Base-by-base conservation (phyloP, 2,329 filamentous ascomycete species). In the Bipolaris zeicola region DNA sequence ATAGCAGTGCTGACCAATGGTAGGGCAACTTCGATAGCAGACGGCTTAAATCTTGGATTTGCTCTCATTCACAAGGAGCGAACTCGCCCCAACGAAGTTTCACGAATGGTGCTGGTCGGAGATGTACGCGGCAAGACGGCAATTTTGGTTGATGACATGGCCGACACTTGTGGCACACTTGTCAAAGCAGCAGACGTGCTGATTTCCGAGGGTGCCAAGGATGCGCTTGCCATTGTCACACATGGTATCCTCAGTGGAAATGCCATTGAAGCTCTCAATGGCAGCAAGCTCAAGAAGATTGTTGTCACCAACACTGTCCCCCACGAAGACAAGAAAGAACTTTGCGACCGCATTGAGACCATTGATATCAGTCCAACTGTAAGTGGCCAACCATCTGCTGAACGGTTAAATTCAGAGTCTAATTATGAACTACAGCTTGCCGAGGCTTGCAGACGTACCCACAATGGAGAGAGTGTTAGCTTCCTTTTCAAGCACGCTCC, bases 61-160 rank as follows among this genome's bases (percentile, higher is more conserved):
- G 94, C 94, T 7, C 86, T 98, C 52, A 98, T 98, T 67, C 93
- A 97, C 84, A 97, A 98, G 81, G 94, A 97, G 79, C 90, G 93
- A 55, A 90, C 92, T 5, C 87, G 91, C n/a, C 88, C 88, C 10
- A 96, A 96, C 70, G 92, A 96, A 72, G 92, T 96, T 59, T 92
- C 90, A 8, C 89, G 91, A 69, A 96, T 96, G 92, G 91, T 92
- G 0, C 88, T 99, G n/a, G 94, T 98, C 48, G 95, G 95, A 65
- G 92, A 96, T 64, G 95, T 98, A 44, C 85, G 87, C 65, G 90
- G 91, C 79, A 95, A 95, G 80, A 88, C 94, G 28, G 94, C 94
- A 58, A 97, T 99, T 72, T 87, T 99, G 46, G 94, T 99, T 45
- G 94, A 98, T 75, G 94, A 98, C 75, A 97, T 98, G 92, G 93